Conservation (phyloP, 2,329 filamentous ascomycete genomes). For the Colletotrichum euphorbiae region DNA sequence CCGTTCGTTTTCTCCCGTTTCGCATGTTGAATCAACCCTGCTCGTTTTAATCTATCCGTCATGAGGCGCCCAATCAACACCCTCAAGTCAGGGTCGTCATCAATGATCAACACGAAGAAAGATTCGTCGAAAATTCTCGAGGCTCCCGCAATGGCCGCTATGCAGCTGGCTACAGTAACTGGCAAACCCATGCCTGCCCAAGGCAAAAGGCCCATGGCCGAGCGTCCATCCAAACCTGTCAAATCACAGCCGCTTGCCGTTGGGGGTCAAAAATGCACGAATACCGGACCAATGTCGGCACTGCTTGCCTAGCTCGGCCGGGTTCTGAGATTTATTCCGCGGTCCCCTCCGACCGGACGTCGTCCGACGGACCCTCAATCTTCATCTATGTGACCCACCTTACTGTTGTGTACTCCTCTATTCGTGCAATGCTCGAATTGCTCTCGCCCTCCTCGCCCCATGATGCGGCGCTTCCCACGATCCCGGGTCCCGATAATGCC, state of each 20-base stretch:
- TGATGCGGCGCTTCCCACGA: conserved; percentile 13
- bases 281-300: conserved; percentile 15
- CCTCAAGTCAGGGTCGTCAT: not conserved
- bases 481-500: conserved; percentile 20
- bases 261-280: not conserved
- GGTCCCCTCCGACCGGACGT: conserved; percentile 21
- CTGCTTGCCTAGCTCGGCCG: conserved; percentile 17
- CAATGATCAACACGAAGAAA: not conserved
- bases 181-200: conserved; percentile 4
- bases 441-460: not conserved
- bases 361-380: conserved; percentile 15
- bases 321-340: not conserved
- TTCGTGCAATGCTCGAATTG: not conserved
- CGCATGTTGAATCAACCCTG: conserved; percentile 20
- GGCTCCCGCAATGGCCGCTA: not conserved
- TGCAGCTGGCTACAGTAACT: not conserved
- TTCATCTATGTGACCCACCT: conserved; percentile 15
- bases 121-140: conserved; percentile 10
- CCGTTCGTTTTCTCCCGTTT: conserved; percentile 33
- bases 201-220: not conserved
- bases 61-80: not conserved
- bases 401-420: not conserved
- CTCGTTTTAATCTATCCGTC: conserved; percentile 19
- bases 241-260: not conserved
- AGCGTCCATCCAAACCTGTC: not conserved